A percentile compares a stretch with the other conserved stretches of the same genome.
Conservation (phyloP, 352 stramenopile genomes). For the Phytopythium sindhum region DNA sequence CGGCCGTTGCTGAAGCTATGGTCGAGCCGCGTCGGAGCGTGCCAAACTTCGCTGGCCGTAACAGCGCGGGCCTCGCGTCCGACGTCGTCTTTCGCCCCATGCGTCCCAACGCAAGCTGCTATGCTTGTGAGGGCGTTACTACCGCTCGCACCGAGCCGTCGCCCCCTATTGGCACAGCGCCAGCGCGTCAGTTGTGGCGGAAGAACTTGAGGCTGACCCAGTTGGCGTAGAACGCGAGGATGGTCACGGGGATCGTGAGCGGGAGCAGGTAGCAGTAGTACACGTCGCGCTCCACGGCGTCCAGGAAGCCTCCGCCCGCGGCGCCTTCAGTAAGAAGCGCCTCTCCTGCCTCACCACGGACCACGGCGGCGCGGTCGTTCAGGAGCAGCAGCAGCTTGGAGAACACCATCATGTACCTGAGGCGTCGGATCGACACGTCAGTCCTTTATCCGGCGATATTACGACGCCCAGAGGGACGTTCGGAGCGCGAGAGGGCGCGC, state of each 20-base stretch:
- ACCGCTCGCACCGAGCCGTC: neutral
- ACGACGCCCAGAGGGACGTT: neutral
- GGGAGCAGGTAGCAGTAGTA: constrained; percentile 82
- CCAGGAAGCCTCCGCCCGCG: constrained; percentile 19
- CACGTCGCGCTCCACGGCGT: constrained; percentile 52
- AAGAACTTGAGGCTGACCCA: constrained; percentile 89
- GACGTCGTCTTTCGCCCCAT: no score
- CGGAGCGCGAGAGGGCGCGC: neutral
- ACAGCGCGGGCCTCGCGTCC: no score
- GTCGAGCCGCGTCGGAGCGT: no score
- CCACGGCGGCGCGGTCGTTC: constrained; percentile 1
- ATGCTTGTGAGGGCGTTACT: neutral
- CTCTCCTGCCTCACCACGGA: neutral
- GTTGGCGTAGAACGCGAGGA: constrained; percentile 76
- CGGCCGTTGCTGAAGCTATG: neutral
- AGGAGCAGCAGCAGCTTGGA: constrained; percentile 48
- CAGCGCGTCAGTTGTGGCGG: constrained; percentile 56
- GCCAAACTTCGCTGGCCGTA: no score
- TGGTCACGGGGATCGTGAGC: constrained; percentile 72
- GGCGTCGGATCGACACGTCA: neutral
- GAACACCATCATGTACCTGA: constrained; percentile 74
- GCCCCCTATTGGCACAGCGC: no score
- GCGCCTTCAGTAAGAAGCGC: constrained; percentile 6
- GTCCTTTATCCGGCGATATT: neutral
- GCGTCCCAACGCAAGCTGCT: no score